Percentiles rank a stretch among this genome's conserved stretches.
phyloP scores from a whole-genome alignment of 495 filamentous ascomycete genomes.

The Collariella sp. region DNA sequence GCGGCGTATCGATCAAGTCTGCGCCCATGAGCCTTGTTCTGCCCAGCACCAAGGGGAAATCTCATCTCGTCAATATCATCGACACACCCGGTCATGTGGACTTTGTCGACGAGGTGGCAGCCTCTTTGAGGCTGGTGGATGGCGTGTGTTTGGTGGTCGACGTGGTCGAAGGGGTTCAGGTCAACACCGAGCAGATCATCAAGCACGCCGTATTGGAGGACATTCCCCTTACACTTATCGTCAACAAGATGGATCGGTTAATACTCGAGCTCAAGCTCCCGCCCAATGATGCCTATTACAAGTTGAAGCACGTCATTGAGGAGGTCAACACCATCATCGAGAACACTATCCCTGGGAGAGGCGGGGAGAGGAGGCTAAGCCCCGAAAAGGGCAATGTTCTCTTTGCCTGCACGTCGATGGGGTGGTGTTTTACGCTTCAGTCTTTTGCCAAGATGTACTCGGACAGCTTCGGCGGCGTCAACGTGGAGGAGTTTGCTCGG shows the following conservation, averaged over 20 bases:
- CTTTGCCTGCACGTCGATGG: conserved; percentile 87
- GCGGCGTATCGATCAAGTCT: conserved; percentile 88
- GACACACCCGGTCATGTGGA: conserved; percentile 98
- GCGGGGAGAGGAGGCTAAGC: conserved; percentile 71
- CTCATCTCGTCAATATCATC: conserved; percentile 89
- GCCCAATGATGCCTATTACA: conserved; percentile 95
- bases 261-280: conserved; percentile 93
- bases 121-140: conserved; percentile 77
- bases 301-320: conserved; percentile 94
- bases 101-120: conserved; percentile 93
- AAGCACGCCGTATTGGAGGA: conserved; percentile 88
- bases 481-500: conserved; percentile 66
- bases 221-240: conserved; percentile 75
- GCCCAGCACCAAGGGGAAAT: conserved; percentile 81
- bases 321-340: conserved; percentile 96
- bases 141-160: conserved; percentile 91
- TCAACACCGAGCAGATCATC: conserved; percentile 94
- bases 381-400: conserved; percentile 96
- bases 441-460: conserved; percentile 97
- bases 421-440: conserved; percentile 89
- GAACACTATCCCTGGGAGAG: conserved; percentile 72
- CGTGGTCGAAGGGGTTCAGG: conserved; percentile 95
- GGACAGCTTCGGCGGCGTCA: conserved; percentile 72
- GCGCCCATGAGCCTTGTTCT: conserved; percentile 92
- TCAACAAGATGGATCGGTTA: conserved; percentile 96